Percentiles rank a stretch among this genome's conserved stretches.
These are phyloP conservation scores for Cryptococcus sp. DNA, from an alignment of 1,284 basidiomycete genomes.

Conservation along the genomic window DNA sequence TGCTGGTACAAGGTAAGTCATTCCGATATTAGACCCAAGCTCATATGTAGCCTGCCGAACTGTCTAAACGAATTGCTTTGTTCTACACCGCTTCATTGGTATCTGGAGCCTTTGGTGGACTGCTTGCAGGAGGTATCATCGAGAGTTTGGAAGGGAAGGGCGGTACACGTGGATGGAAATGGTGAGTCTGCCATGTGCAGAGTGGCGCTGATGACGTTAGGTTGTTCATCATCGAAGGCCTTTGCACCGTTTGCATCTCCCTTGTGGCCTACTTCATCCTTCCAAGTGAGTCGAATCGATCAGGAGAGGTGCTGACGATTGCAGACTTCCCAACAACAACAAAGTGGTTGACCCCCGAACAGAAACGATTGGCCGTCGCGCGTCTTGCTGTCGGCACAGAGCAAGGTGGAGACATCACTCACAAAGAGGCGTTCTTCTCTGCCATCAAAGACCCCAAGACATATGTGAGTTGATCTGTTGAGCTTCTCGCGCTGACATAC, in stretches of 20 bases:
- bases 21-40: too few species aligned
- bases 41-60: conserved; percentile 35
- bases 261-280: conserved; percentile 47
- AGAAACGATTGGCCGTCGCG: conserved; percentile 33
- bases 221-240: conserved; percentile 51
- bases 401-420: conserved; percentile 27
- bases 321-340: conserved; percentile 47
- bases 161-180: conserved; percentile 42
- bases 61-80: conserved; percentile 44
- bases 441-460: conserved; percentile 46
- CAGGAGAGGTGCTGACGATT: background rate
- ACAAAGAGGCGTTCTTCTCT: conserved; percentile 37
- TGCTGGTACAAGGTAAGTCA: conserved; percentile 45
- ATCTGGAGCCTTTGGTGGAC: conserved; percentile 48
- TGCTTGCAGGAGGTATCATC: conserved; percentile 47
- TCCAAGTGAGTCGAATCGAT: conserved; percentile 30
- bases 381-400: conserved; percentile 30
- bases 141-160: conserved; percentile 33
- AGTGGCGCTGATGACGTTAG: conserved; percentile 11
- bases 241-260: conserved; percentile 42
- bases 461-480: conserved; percentile 32
- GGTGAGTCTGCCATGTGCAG: conserved; percentile 21
- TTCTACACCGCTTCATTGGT: conserved; percentile 46
- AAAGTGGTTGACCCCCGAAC: conserved; percentile 40
- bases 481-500: background rate